phyloP scores from a whole-genome alignment of 257 asterid species.

The Cordia subcordata region DNA sequence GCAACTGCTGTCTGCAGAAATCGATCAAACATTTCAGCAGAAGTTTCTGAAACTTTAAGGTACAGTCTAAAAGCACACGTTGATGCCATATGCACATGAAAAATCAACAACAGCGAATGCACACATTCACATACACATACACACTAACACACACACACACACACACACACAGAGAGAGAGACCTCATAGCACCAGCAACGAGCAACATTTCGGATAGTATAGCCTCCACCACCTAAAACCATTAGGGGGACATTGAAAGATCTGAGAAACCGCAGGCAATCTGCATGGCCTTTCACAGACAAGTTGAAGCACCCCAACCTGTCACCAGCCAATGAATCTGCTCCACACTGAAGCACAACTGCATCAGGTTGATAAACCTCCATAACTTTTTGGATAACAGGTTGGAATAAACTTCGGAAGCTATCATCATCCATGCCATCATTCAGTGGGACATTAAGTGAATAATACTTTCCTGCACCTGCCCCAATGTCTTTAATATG shows the following conservation, averaged over 20 bases:
- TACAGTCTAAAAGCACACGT: not conserved
- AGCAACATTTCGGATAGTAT: conserved; percentile 60
- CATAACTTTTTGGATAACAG: conserved; percentile 52
- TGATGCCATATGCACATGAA: not conserved
- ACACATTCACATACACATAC: not conserved
- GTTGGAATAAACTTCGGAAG: conserved; percentile 48
- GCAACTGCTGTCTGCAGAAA: conserved; percentile 85
- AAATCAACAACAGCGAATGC: not conserved
- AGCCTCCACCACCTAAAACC: conserved; percentile 78
- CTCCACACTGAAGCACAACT: conserved; percentile 75
- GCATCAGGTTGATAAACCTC: conserved; percentile 60
- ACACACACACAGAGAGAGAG: conserved; percentile 14
- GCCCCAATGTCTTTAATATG: conserved; percentile 52
- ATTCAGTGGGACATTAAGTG: conserved; percentile 55
- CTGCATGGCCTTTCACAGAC: conserved; percentile 66
- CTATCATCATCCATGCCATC: conserved; percentile 54
- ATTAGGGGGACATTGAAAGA: conserved; percentile 63
- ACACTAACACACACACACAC: not conserved
- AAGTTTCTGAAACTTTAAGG: conserved; percentile 1
- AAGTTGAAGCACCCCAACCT: conserved; percentile 65
- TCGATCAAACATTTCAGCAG: conserved; percentile 6
- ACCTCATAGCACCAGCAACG: conserved; percentile 79
- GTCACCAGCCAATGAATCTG: conserved; percentile 64
- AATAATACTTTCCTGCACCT: conserved; percentile 40
- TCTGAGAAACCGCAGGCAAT: conserved; percentile 55